A percentile compares a stretch with the other conserved stretches of the same genome.
Evolutionary conservation across 495 filamentous ascomycete genomes (phyloP).

Genomic region (Lindgomyces ingoldianus): DNA sequence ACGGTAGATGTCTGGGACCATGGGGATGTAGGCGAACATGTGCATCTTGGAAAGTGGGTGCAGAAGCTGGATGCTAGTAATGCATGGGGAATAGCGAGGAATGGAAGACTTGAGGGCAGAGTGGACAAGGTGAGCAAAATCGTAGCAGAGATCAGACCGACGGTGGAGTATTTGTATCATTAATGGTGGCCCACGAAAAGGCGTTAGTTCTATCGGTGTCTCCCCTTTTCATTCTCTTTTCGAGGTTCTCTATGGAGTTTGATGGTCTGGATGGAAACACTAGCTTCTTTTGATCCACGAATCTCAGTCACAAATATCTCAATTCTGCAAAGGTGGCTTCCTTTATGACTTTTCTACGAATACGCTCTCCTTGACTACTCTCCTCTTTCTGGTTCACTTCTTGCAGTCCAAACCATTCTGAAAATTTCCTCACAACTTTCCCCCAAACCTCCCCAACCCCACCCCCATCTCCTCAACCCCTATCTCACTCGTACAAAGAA

Average conservation of each 20-base stretch:
- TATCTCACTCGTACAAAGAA: constrained; percentile 63
- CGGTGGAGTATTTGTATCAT: neutral
- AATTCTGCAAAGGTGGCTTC: no score
- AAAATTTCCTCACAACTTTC: no score
- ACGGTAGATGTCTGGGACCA: neutral
- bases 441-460: no score
- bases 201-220: neutral
- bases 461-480: constrained; percentile 43
- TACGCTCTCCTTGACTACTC: no score
- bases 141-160: neutral
- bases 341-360: no score
- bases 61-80: neutral
- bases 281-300: no score
- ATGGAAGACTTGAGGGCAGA: neutral
- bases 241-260: no score
- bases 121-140: neutral
- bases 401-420: no score
- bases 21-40: neutral
- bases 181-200: neutral
- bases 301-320: no score
- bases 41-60: neutral
- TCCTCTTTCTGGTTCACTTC: no score
- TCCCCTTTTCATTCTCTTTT: neutral
- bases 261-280: no score
- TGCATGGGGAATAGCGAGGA: neutral